phyloP scores from a whole-genome alignment of 345 rosid genomes.

The Citrus sp. region DNA sequence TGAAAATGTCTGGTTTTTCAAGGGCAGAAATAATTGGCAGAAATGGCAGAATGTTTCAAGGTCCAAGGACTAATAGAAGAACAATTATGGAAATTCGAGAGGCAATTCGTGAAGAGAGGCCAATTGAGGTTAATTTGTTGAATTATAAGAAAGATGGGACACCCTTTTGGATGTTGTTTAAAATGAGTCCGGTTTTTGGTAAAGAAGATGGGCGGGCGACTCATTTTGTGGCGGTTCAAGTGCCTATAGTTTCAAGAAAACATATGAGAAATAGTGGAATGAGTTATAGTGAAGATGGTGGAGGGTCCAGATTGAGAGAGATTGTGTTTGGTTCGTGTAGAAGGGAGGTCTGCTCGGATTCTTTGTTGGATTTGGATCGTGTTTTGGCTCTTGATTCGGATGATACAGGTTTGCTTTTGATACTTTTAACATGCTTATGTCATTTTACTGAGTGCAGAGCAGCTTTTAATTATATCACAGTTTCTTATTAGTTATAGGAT shows the following conservation, averaged over 20 bases:
- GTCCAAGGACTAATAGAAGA: slow-evolving; percentile 66
- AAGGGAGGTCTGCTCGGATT: slow-evolving; percentile 67
- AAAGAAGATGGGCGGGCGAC: slow-evolving; percentile 55
- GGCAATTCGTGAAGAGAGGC: slow-evolving; percentile 77
- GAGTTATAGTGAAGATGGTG: slow-evolving; percentile 37
- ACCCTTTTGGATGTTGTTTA: slow-evolving; percentile 90
- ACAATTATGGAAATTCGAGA: slow-evolving; percentile 80
- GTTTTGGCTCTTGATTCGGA: slow-evolving; percentile 40
- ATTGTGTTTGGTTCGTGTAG: slow-evolving; percentile 71
- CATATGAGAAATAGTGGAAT: slow-evolving; percentile 27
- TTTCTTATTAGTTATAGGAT: not conserved
- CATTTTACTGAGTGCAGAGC: not conserved
- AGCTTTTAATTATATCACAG: not conserved
- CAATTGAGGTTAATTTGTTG: slow-evolving; percentile 53
- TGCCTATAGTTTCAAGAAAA: slow-evolving; percentile 44
- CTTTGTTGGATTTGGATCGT: slow-evolving; percentile 37
- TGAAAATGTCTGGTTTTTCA: slow-evolving; percentile 72
- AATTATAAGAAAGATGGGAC: slow-evolving; percentile 87
- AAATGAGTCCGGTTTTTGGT: slow-evolving; percentile 65
- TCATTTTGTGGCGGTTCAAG: slow-evolving; percentile 85
- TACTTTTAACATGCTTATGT: not conserved
- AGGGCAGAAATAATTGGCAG: slow-evolving; percentile 66
- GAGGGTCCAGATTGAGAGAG: slow-evolving; percentile 31
- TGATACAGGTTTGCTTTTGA: slow-evolving; percentile 40
- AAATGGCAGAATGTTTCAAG: slow-evolving; percentile 82